These are phyloP conservation scores for Lentinula boryana DNA, from an alignment of 768 basidiomycete genomes.

Conservation along the genomic window DNA sequence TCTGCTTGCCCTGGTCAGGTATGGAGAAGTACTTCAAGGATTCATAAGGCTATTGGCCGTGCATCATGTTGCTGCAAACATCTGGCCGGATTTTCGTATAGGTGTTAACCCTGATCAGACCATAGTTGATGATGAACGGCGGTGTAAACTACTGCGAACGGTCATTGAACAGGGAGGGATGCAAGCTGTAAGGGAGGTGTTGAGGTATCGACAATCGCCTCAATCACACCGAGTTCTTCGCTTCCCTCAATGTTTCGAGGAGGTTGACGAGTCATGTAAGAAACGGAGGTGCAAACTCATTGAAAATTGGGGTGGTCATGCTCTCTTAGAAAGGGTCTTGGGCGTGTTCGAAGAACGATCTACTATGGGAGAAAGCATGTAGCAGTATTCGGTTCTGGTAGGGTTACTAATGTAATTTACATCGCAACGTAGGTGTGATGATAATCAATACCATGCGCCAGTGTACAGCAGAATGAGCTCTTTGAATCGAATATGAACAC, in stretches of 20 bases:
- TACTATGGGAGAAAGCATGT: no score
- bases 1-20: constrained; percentile 46
- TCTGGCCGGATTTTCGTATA: constrained; percentile 58
- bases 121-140: constrained; percentile 23
- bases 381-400: no score
- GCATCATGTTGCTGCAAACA: constrained; percentile 34
- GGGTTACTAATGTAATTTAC: no score
- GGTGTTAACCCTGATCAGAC: constrained; percentile 11
- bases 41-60: constrained; percentile 65
- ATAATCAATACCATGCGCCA: no score
- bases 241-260: constrained; percentile 46
- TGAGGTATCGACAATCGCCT: constrained; percentile 48
- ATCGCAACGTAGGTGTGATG: no score
- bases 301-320: constrained; percentile 13
- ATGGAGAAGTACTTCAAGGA: constrained; percentile 31
- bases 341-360: constrained; percentile 1
- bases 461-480: no score
- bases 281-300: constrained; percentile 16
- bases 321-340: constrained; percentile 9
- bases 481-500: no score
- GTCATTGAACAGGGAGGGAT: constrained; percentile 44
- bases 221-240: constrained; percentile 25
- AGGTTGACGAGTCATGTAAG: constrained; percentile 8
- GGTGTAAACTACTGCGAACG: constrained; percentile 42
- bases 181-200: constrained; percentile 45